Evolutionary conservation across 2,329 filamentous ascomycete genomes (phyloP), one percentile per base, ranked within the genome.

Genomic region (Intubia oerlemansii): DNA sequence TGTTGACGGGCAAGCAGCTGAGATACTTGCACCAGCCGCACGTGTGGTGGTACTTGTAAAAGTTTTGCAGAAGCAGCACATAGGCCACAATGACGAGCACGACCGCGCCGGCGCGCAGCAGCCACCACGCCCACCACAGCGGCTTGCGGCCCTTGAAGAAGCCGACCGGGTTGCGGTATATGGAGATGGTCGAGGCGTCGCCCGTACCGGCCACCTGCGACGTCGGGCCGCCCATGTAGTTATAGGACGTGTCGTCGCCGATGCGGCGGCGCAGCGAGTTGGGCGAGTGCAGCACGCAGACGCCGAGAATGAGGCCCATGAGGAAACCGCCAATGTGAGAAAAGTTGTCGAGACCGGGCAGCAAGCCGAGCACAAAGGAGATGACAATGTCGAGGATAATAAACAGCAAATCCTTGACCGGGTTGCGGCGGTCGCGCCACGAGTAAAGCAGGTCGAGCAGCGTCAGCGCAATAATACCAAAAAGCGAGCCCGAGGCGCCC

Each of bases 111-210:
- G 66, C 78, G 12, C 88, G 67, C 17, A 95, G 62, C 14, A 92
- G 51, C 85, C 85, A 95, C 88, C 88, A 98, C 5, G 57, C 76
- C 88, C 88, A 98, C 88, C 88, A 98, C 7, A 92, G 59, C 14
- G 78, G 76, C 48, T 91, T 92, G 12, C 88, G 66, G 13, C 80
- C 81, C 47, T 84, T 85, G 56, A 95, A 95, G 52, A 93, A 93
- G 5, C 68, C 71, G 4, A 71, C 46, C 0, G 75, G 67, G 33
- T 64, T 67, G 41, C 69, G 66, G 32, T 66, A 45, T n/a, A n/a
- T n/a, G 39, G 76, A 69, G 1, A 55, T 47, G 16, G 59, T 56
- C 12, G 59, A 55, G 14, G 57, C 57, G 20, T 50, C 52, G 5
- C 12, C 15, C 20, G 21, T 16, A 5, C 16, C 18, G 14, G 28